These are phyloP conservation scores for Amylocystis lapponica DNA, from an alignment of 768 basidiomycete genomes.

Conservation along the genomic window DNA sequence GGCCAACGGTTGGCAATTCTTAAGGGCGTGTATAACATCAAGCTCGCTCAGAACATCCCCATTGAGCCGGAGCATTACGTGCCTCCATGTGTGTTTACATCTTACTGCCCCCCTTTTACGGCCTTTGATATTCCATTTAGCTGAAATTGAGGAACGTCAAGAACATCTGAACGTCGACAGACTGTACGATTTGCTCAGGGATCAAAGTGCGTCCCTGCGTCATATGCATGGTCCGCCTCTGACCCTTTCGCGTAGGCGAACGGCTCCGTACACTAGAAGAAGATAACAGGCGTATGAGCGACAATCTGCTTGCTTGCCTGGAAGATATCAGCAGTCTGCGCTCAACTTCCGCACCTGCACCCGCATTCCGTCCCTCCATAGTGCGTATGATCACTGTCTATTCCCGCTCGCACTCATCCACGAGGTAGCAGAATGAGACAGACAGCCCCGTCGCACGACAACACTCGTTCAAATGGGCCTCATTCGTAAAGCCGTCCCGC, in stretches of 20 bases:
- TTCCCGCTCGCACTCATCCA: not conserved
- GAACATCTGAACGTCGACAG: conserved; percentile 58
- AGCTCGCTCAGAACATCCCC: conserved; percentile 76
- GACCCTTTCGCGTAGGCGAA: conserved; percentile 41
- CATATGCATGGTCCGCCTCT: not conserved
- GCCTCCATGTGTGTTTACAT: conserved; percentile 67
- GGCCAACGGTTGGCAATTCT: conserved; percentile 91
- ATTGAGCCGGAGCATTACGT: conserved; percentile 83
- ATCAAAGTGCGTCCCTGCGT: conserved; percentile 53
- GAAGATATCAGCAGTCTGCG: conserved; percentile 55
- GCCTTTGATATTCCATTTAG: conserved; percentile 25
- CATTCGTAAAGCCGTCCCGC: conserved; percentile 66
- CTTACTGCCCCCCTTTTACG: not conserved
- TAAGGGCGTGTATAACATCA: conserved; percentile 87
- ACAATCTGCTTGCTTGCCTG: conserved; percentile 53
- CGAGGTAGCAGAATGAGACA: conserved; percentile 9
- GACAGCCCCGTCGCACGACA: conserved; percentile 52
- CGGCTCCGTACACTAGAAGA: conserved; percentile 68
- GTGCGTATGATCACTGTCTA: conserved; percentile 2
- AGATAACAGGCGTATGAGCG: conserved; percentile 68
- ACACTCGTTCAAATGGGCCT: conserved; percentile 86
- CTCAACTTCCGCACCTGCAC: not conserved
- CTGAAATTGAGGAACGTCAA: conserved; percentile 51
- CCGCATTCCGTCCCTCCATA: conserved; percentile 2
- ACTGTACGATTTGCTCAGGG: conserved; percentile 59